These are phyloP conservation scores for Ceratobasidium sp. DNA, from an alignment of 1,284 basidiomycete species.

Conservation along the genomic window DNA sequence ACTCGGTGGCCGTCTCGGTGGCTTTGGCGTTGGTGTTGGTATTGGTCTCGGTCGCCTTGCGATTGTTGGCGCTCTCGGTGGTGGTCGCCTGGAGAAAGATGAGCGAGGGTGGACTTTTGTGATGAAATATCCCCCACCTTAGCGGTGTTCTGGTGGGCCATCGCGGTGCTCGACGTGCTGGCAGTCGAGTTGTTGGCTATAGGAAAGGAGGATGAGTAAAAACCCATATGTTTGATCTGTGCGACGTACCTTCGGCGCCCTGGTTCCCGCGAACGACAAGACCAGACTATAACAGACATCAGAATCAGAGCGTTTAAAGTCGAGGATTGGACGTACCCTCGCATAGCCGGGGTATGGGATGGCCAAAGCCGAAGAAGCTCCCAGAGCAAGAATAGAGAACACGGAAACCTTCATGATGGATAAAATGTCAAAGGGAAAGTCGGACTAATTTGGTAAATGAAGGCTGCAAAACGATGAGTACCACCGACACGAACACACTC, in stretches of 20 bases:
- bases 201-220: neutral
- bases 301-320: neutral
- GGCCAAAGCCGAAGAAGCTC: constrained; percentile 33
- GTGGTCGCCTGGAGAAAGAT: neutral
- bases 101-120: neutral
- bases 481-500: neutral
- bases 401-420: constrained; percentile 34
- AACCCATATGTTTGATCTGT: neutral
- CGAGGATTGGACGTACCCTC: neutral
- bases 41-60: neutral
- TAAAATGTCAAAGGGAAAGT: neutral
- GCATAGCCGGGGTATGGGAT: constrained; percentile 17
- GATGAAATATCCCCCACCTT: neutral
- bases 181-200: constrained; percentile 10
- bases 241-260: neutral
- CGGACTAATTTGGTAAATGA: constrained; percentile 12
- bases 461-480: neutral
- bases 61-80: neutral
- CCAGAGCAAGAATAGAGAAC: constrained; percentile 32
- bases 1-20: constrained; percentile 3
- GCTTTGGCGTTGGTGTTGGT: too few species aligned
- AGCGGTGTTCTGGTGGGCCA: neutral
- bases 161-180: neutral
- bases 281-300: neutral
- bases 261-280: constrained; percentile 16